Base-by-base conservation (phyloP, 2,329 filamentous ascomycete genomes). In the Sporothrix variecibatus region DNA sequence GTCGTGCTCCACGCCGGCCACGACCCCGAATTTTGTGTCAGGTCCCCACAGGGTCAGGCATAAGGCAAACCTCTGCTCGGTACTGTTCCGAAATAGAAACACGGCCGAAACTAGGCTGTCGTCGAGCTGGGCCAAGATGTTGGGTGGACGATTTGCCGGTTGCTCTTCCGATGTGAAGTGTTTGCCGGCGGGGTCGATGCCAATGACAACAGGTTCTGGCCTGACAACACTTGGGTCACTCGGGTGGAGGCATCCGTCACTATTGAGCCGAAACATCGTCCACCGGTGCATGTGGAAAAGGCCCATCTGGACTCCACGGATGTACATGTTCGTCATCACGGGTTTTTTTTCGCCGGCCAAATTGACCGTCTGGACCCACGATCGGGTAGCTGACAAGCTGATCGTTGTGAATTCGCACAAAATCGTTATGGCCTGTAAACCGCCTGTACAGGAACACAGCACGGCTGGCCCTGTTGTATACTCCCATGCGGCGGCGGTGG, bases 31-130 rank as follows among this genome's bases (percentile, higher is more conserved):
- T 43, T 73, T 73, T 23, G 40, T 70, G 7, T 71, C 65, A 2
- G 56, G n/a, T 20, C 72, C 72, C 72, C 72, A 73, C 12, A 71
- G 28, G 17, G 43, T 53, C 20, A 73, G 28, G 43, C 72, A 73
- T 20, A 56, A 53, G 2, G 65, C 53, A 38, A 73, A 53, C 26
- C 58, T 65, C 28, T 40, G 40, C 26, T 65, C 28, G 4, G 12
- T 20, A 2, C 15, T n/a, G 31, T 73, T 71, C 31, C 31, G 51
- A 43, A 70, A 73, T 1, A 73, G 72, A 38, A 73, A 23, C 1
- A 73, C 56, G 15, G 56, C 28, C 26, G 72, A 70, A 3, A 38
- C 31, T n/a, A 64, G 62, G 9, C 15, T 11, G 20, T 73, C 72
- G 23, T 73, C 56, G 8, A 73, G 53, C 15, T n/a, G 28, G 46